Percentiles rank a stretch among this genome's conserved stretches.
These are phyloP conservation scores for Tetracentron sinense DNA, from an alignment of 164 flowering plant species.

Conservation along the genomic window DNA sequence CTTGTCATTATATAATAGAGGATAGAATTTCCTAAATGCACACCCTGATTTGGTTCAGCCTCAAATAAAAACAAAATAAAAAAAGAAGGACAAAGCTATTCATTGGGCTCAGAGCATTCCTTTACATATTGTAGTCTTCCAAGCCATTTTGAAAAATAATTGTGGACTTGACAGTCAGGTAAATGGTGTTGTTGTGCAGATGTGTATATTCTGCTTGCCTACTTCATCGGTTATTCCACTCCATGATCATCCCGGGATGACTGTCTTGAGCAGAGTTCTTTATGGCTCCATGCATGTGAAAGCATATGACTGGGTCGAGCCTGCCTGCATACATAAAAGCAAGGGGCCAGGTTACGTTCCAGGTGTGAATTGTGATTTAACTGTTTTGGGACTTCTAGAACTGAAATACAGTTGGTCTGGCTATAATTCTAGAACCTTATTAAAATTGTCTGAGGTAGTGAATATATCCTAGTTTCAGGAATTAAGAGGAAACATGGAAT, in stretches of 20 bases:
- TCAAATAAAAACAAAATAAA: not conserved
- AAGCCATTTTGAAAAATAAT: constrained; percentile 5
- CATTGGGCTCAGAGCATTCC: constrained; percentile 3
- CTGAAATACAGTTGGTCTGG: not conserved
- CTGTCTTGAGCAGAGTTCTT: constrained; percentile 86
- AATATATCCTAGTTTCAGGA: not conserved
- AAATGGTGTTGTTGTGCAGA: constrained; percentile 46
- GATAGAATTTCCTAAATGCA: not conserved
- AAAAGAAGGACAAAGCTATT: too few species aligned
- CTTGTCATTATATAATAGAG: too few species aligned
- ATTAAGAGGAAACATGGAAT: not conserved
- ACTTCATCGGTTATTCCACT: constrained; percentile 93
- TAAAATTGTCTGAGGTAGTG: not conserved
- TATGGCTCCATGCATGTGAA: constrained; percentile 96
- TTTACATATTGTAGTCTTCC: not conserved
- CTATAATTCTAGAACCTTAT: not conserved
- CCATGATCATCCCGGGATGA: constrained; percentile 97
- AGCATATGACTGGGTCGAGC: constrained; percentile 96
- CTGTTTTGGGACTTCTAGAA: not conserved
- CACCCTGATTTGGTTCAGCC: not conserved
- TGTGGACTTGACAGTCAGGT: constrained; percentile 2
- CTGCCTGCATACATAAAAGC: constrained; percentile 40
- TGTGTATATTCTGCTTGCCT: constrained; percentile 92
- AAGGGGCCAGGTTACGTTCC: constrained; percentile 30
- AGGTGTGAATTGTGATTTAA: constrained; percentile 33